Evolutionary conservation across 495 filamentous ascomycete genomes (phyloP), one percentile per base, ranked within the genome.

Genomic region (Stereocaulon alpinum): DNA sequence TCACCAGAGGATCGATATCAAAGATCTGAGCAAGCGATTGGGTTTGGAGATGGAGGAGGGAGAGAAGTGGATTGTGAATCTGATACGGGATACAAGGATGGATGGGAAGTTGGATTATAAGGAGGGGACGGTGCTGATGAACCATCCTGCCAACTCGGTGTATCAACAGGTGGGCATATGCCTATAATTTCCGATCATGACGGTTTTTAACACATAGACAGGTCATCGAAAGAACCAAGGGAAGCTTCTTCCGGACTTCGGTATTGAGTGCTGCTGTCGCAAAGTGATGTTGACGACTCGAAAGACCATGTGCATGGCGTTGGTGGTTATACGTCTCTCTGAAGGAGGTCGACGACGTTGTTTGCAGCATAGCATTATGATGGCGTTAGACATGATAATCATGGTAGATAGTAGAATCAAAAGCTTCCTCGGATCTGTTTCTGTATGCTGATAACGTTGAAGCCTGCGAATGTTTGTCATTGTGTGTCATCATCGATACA

Each of bases 31-130:
- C 61, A 85, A 85, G 60, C 84, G 91, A 62, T 79, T 98, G 54
- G 93, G 93, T 60, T 77, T 98, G 61, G 88, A 83, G 67, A 82
- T 89, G 67, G 90, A 95, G 67, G 93, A 95, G 66, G 93, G 94
- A 64, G 93, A 98, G 83, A 97, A 96, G 79, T 97, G 94, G 94
- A 98, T 98, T 64, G 93, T 98, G 61, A 98, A 98, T 76, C 81
- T 97, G 47, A 98, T 98, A 75, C 84, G 93, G 60, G 93, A 98
- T 71, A 98, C 93, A 3, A 81, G 93, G 54, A 88, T 98, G 43
- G 93, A 98, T 67, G 93, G 94, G 62, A 98, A 98, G 82, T 94
- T 98, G 64, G 93, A 98, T 72, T 97, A 95, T 75, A 87, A 97
- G 77, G 89, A 91, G 75, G 93, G 93, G 65, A 98, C 93, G 43